phyloP scores from a whole-genome alignment of 1,284 basidiomycete genomes.

The Exobasidium cylindrosporum region DNA sequence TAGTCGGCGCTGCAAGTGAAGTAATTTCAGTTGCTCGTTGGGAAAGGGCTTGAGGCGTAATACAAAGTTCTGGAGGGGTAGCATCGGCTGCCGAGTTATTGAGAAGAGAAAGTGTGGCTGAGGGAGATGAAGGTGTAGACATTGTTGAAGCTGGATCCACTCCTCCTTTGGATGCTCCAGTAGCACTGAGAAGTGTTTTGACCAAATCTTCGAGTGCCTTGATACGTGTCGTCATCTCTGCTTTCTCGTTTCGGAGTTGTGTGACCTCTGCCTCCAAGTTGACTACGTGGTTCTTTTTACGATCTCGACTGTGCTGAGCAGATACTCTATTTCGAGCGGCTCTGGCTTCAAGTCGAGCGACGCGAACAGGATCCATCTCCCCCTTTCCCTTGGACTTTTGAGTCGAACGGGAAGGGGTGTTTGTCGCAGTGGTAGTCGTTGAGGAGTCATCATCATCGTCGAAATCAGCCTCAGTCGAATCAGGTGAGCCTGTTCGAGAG shows the following conservation, averaged over 20 bases:
- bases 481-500: constrained; percentile 1
- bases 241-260: constrained; percentile 33
- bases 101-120: constrained; percentile 7
- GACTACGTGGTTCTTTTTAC: constrained; percentile 48
- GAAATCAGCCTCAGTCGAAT: not conserved
- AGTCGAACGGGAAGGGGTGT: not conserved
- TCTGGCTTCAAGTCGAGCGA: constrained; percentile 45
- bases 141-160: not conserved
- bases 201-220: constrained; percentile 33
- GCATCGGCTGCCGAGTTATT: constrained; percentile 19
- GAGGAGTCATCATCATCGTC: constrained; percentile 1
- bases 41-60: constrained; percentile 20
- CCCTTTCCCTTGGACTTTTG: constrained; percentile 13
- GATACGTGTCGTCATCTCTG: constrained; percentile 26
- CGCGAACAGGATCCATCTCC: constrained; percentile 43
- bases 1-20: constrained; percentile 14
- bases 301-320: constrained; percentile 49
- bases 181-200: constrained; percentile 20
- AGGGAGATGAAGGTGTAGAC: constrained; percentile 6
- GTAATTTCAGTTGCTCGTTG: constrained; percentile 22
- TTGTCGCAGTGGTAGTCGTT: not conserved
- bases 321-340: constrained; percentile 52
- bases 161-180: not conserved
- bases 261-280: constrained; percentile 38
- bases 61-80: constrained; percentile 19